These are phyloP conservation scores for Epicoccum sorghinum DNA, from an alignment of 2,329 filamentous ascomycete genomes.

Conservation along the genomic window DNA sequence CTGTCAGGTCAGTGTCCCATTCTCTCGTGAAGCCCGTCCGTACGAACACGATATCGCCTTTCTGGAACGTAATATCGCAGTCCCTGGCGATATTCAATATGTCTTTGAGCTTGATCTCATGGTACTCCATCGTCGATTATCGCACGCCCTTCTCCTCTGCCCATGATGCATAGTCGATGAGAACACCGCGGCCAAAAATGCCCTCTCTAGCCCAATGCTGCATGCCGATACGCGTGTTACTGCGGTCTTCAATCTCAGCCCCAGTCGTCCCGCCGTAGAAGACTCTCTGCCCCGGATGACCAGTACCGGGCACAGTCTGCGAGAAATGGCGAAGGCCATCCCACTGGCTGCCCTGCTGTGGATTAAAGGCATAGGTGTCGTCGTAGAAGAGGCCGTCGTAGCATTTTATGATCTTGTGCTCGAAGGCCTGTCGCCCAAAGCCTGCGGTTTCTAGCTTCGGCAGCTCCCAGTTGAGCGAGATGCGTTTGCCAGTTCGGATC, in stretches of 20 bases:
- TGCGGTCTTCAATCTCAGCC: conserved; percentile 25
- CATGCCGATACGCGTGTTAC: conserved; percentile 21
- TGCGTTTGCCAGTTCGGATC: conserved; percentile 57
- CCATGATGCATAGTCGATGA: conserved; percentile 27
- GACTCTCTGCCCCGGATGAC: conserved; percentile 16
- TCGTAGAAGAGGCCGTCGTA: conserved; percentile 42
- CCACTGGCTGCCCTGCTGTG: conserved; percentile 6
- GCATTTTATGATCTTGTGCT: conserved; percentile 57
- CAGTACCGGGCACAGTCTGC: conserved; percentile 13
- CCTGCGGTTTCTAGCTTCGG: conserved; percentile 60
- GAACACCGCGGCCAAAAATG: conserved; percentile 26
- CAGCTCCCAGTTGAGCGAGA: conserved; percentile 60
- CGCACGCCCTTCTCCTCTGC: conserved; percentile 21
- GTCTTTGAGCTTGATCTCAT: conserved; percentile 16
- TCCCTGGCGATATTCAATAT: conserved; percentile 20
- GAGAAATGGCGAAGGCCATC: conserved; percentile 11
- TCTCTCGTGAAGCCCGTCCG: conserved; percentile 25
- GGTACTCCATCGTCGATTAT: conserved; percentile 16
- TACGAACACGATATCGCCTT: conserved; percentile 30
- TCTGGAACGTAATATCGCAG: conserved; percentile 19
- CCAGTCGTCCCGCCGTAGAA: conserved; percentile 30
- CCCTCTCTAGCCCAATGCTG: conserved; percentile 27
- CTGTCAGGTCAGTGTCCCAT: conserved; percentile 18
- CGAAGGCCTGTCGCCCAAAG: conserved; percentile 56
- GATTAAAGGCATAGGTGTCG: conserved; percentile 2